Base-by-base conservation (phyloP, 1,284 basidiomycete species). In the Ustilago trichophora region DNA sequence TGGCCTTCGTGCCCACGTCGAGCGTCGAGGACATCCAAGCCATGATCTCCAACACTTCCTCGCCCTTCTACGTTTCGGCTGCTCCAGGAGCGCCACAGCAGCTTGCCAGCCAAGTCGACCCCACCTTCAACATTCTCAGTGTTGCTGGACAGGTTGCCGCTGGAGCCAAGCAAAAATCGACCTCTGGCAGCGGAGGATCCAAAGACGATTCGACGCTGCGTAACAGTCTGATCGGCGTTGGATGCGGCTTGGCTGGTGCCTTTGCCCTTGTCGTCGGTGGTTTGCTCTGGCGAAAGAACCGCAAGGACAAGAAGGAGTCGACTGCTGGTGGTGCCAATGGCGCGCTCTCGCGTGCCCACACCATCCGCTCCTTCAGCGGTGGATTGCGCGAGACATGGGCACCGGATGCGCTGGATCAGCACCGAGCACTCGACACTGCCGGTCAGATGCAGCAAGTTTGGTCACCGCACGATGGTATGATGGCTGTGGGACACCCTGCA, bases 371-470 rank as follows among this genome's bases (percentile, higher is more conserved):
- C 15, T 73, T 71, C 44, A 55, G 55, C 24, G 75, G 67, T 16
- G 62, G 64, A 13, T 36, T 73, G 33, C 63, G 75, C 22, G 75
- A 77, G 58, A 77, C 67, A 18, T 77, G 75, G 75, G 60, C 63
- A 12, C 75, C 73, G 5, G 69, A 56, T 25, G 49, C 52, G 6
- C 19, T 59, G 15, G 73, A 75, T 22, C 64, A 64, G 58, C 53
- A 74, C 32, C 43, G 52, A 10, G 55, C 44, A 7, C 33, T 52
- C 7, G 36, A 27, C 13, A 38, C 38, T 12, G 38, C 32, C 3
- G 42, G 43, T 26, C 55, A 59, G 43, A 64, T 68, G 59, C 54
- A 59, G 36, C 51, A 64, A 38, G 38, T 60, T 2, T 65, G 54
- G 65, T 43, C 27, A 27, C 54, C 63, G 1, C 40, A 50, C 36